Evolutionary conservation across 2,329 filamentous ascomycete species (phyloP).

Genomic region (Westerdykella aurantiaca): DNA sequence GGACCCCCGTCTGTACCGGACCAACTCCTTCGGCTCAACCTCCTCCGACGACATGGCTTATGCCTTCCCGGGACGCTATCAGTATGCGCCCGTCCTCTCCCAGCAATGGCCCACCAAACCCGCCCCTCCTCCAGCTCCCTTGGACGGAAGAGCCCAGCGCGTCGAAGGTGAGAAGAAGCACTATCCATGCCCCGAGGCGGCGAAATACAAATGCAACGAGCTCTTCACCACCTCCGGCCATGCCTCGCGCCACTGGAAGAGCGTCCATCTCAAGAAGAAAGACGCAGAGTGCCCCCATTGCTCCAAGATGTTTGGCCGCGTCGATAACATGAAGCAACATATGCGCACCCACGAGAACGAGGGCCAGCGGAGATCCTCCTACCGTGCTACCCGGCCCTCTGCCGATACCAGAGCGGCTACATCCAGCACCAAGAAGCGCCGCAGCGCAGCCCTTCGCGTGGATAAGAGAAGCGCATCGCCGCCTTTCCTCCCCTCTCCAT

Average conservation of each 20-base stretch:
- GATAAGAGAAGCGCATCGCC: conserved; percentile 30
- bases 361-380: no score
- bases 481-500: conserved; percentile 15
- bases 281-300: conserved; percentile 60
- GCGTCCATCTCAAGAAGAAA: conserved; percentile 72
- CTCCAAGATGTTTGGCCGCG: conserved; percentile 73
- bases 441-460: conserved; percentile 30
- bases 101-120: conserved; percentile 8
- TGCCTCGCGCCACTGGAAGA: conserved; percentile 78
- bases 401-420: conserved; percentile 17
- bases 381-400: conserved; percentile 32
- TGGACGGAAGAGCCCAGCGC: conserved; percentile 38
- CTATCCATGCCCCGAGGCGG: conserved; percentile 68
- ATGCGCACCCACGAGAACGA: conserved; percentile 64
- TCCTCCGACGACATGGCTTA: no score
- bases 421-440: conserved; percentile 30
- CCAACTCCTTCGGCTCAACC: no score
- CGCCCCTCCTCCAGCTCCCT: conserved; percentile 40
- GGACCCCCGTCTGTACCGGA: no score
- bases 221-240: conserved; percentile 81
- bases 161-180: conserved; percentile 53
- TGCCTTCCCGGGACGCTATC: no score
- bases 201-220: conserved; percentile 66
- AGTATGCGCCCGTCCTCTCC: not conserved
- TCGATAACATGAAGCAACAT: conserved; percentile 86